Conservation (phyloP, 768 basidiomycete species). For the Leucocoprinus birnbaumii region DNA sequence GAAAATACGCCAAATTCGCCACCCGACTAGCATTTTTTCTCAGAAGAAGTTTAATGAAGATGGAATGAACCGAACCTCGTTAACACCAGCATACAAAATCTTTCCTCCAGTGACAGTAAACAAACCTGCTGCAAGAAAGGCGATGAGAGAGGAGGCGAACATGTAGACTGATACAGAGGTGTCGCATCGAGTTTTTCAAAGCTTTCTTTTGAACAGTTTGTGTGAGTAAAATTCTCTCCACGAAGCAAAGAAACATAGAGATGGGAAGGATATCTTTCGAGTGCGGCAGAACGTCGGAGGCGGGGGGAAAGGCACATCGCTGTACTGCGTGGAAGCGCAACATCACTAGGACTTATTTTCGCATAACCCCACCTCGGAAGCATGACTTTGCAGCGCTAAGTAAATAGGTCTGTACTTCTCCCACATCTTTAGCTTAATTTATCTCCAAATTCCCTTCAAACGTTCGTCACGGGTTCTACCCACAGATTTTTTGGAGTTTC, state of each 20-base stretch:
- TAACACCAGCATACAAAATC: slow-evolving; percentile 43
- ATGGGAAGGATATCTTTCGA: too few relatives aligned
- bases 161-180: not conserved
- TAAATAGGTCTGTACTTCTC: not conserved
- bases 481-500: not conserved
- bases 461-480: not conserved
- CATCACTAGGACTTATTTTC: too few relatives aligned
- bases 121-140: not conserved
- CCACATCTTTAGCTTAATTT: not conserved
- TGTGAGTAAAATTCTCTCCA: slow-evolving; percentile 1
- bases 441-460: not conserved
- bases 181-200: not conserved
- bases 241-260: not conserved
- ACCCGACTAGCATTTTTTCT: slow-evolving; percentile 30
- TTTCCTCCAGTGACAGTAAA: slow-evolving; percentile 21
- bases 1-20: slow-evolving; percentile 44
- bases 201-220: not conserved
- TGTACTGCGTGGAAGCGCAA: too few relatives aligned
- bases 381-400: not conserved
- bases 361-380: not conserved
- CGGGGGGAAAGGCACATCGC: not conserved
- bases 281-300: slow-evolving; percentile 3
- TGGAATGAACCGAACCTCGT: slow-evolving; percentile 28
- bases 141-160: not conserved
- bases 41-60: not conserved